Evolutionary conservation across 352 stramenopile species (phyloP).

Genomic region (Phytophthora cactorum): DNA sequence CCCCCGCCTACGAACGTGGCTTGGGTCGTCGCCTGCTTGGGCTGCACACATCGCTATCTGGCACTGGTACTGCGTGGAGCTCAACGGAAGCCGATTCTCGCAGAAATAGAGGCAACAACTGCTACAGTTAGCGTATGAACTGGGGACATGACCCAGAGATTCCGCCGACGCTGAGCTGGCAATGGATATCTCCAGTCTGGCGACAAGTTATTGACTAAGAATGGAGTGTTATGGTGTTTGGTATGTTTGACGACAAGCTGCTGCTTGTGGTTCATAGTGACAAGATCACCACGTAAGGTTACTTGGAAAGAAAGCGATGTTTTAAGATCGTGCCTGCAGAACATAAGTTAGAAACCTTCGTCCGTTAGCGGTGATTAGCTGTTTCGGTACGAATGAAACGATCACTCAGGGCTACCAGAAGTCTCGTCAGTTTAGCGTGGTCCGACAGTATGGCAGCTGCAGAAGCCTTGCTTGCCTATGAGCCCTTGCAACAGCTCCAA

Average conservation of each 20-base stretch:
- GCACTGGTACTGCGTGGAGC: too few relatives aligned
- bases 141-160: too few relatives aligned
- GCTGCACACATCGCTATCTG: too few relatives aligned
- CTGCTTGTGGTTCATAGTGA: constrained; percentile 64
- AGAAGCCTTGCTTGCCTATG: constrained; percentile 54
- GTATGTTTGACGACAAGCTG: constrained; percentile 57
- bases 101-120: too few relatives aligned
- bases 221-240: too few relatives aligned
- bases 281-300: constrained; percentile 43
- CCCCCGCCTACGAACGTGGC: too few relatives aligned
- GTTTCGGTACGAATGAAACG: constrained; percentile 12
- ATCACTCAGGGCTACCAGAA: not conserved
- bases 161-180: too few relatives aligned
- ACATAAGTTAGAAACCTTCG: constrained; percentile 31
- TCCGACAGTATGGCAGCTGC: constrained; percentile 36
- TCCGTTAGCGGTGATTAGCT: not conserved
- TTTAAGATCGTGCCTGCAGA: constrained; percentile 44
- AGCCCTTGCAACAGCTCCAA: constrained; percentile 64
- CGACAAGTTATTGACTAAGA: too few relatives aligned
- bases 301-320: constrained; percentile 34
- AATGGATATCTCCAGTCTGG: too few relatives aligned
- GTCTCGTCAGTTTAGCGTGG: constrained; percentile 8
- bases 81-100: too few relatives aligned
- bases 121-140: too few relatives aligned
- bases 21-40: too few relatives aligned